Base-by-base conservation (phyloP, 2,329 filamentous ascomycete species). In the Xylaria sp. region DNA sequence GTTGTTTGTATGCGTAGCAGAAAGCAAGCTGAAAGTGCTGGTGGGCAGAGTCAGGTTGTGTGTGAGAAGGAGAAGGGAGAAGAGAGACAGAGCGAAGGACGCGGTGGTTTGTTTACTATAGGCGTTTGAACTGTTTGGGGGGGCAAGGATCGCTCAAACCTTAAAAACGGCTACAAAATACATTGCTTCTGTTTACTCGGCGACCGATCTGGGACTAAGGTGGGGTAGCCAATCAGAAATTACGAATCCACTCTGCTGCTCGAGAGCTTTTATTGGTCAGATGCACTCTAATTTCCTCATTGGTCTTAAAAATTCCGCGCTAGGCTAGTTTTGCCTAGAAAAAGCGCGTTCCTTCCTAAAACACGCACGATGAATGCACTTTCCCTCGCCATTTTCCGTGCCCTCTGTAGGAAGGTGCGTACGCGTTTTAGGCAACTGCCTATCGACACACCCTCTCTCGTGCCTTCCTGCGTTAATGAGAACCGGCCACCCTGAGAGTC, bases 41-140 rank as follows among this genome's bases (percentile, higher is more conserved):
- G 10, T 55, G 37, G 8, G 30, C 42, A 30, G 46, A 51, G 19
- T 57, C 58, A 54, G 44, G 57, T 35, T 54, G 57, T 16, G 35
- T 57, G 39, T 23, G 52, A 60, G 59, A 62, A 59, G 48, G 59
- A 53, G 34, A 53, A 4, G 11, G 23, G 49, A 23, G 23, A 23
- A 23, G 49, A 35, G 23, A 7, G 42, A 35, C 19, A 19, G 13
- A 30, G 49, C 11, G 8, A 52, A 42, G 57, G 61, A 56, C 59
- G 59, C 57, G 59, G 5, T 59, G 35, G 52, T 44, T 64, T 64
- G 55, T 63, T 62, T 63, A 64, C 34, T 18, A 48, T 9, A 9
- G 9, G 8, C 18, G 16, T 19, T 18, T 48, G 46, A 19, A 23
- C 23, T 23, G 46, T 48, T 18, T 23, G 10, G 42, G 37, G 42